Percentiles rank a stretch among this genome's conserved stretches.
Conservation (phyloP, 73 alveolate species). For the Halteria grandinella region DNA sequence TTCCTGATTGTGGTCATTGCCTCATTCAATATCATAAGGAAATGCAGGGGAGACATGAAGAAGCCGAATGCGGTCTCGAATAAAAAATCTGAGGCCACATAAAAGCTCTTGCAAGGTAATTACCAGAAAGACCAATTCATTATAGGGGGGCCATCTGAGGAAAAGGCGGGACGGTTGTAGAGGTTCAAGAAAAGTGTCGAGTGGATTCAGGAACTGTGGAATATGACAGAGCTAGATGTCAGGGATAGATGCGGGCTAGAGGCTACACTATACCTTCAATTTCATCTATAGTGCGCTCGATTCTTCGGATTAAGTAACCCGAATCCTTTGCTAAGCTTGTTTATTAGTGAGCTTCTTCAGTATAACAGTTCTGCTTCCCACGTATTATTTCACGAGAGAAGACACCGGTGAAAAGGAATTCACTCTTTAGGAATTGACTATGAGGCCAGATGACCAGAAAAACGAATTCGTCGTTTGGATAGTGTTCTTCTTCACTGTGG, state of each 20-base stretch:
- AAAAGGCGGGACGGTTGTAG: no score
- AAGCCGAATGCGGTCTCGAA: no score
- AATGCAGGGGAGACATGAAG: conserved; percentile 41
- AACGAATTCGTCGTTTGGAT: conserved; percentile 17
- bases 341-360: no score
- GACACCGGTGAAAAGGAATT: no score
- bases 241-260: conserved; percentile 15
- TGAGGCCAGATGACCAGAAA: conserved; percentile 17
- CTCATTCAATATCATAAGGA: conserved; percentile 22
- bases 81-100: no score
- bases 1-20: conserved; percentile 14
- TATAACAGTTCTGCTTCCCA: no score
- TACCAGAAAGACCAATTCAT: no score
- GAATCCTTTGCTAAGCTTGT: neutral
- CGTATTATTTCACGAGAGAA: no score
- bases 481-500: conserved; percentile 36
- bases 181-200: conserved; percentile 10
- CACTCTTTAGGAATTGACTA: conserved; percentile 15
- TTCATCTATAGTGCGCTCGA: neutral
- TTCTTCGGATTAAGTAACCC: conserved; percentile 9
- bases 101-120: no score
- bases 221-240: conserved; percentile 9
- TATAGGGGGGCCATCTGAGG: no score
- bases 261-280: conserved; percentile 24
- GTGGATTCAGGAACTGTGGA: conserved; percentile 29